These are phyloP conservation scores for Trichoderma afroharzianum DNA, from an alignment of 2,329 filamentous ascomycete species.

Conservation along the genomic window DNA sequence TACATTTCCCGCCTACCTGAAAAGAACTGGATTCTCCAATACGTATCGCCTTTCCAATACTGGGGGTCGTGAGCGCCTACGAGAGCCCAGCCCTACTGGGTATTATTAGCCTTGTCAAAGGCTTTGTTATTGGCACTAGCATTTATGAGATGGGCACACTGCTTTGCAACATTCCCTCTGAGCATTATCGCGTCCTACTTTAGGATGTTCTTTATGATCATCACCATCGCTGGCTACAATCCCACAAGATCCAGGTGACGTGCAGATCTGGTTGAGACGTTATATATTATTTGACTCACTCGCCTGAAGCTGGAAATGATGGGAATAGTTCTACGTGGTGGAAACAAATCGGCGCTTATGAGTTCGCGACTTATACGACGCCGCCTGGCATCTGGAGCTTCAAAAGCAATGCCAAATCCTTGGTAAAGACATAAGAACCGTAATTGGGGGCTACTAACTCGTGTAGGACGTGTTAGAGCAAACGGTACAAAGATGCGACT, in stretches of 20 bases:
- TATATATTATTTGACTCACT: not conserved
- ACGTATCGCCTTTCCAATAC: too few relatives aligned
- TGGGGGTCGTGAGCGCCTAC: not conserved
- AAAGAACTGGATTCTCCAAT: too few relatives aligned
- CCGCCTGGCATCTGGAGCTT: not conserved
- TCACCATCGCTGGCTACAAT: not conserved
- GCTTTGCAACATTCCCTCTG: not conserved
- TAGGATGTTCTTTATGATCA: not conserved
- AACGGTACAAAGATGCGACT: too few relatives aligned
- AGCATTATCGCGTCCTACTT: not conserved
- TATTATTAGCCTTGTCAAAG: not conserved
- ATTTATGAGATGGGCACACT: not conserved
- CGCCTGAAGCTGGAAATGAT: not conserved
- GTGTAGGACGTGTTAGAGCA: too few relatives aligned
- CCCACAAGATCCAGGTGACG: not conserved
- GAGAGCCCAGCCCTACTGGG: not conserved
- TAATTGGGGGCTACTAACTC: not conserved
- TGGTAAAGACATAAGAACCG: not conserved
- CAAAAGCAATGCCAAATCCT: not conserved
- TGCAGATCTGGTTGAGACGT: not conserved
- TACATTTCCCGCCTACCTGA: too few relatives aligned
- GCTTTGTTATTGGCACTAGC: not conserved
- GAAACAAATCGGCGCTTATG: not conserved
- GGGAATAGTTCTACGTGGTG: not conserved
- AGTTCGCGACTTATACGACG: not conserved